phyloP scores from a whole-genome alignment of 805 yeast genomes.

The Candida stauntonica region DNA sequence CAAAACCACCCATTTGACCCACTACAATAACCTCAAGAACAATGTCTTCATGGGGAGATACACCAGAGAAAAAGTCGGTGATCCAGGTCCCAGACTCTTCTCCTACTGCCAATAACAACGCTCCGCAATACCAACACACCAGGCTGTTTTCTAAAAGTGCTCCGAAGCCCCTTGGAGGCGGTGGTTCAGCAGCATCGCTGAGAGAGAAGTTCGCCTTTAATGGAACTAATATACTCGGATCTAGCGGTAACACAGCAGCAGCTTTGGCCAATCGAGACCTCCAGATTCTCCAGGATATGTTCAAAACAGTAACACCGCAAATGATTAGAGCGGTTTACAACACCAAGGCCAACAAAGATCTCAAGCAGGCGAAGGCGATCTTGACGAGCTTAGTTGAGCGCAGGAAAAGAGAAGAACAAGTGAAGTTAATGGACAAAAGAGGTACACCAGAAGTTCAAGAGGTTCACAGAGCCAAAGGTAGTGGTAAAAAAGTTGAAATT shows the following conservation, averaged over 20 bases:
- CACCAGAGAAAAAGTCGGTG: conserved; percentile 26
- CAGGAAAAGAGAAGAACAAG: conserved; percentile 23
- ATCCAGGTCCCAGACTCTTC: conserved; percentile 52
- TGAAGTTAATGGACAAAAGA: conserved; percentile 6
- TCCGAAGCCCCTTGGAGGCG: conserved; percentile 7
- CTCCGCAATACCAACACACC: conserved; percentile 14
- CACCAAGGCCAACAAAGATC: conserved; percentile 32
- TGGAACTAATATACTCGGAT: conserved; percentile 23
- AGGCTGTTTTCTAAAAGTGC: conserved; percentile 12
- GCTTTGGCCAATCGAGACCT: conserved; percentile 20
- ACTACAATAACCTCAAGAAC: too few species aligned
- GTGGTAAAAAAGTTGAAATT: conserved; percentile 9
- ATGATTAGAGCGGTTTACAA: conserved; percentile 36
- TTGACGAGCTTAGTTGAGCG: conserved; percentile 29
- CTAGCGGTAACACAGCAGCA: conserved; percentile 7
- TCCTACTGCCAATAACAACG: conserved; percentile 29
- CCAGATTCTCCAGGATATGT: conserved; percentile 26
- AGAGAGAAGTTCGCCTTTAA: conserved; percentile 42
- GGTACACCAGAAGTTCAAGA: background rate
- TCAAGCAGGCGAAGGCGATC: conserved; percentile 31
- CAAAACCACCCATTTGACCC: too few species aligned
- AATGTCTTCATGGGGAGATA: conserved; percentile 15
- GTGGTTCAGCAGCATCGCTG: conserved; percentile 19
- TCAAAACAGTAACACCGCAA: conserved; percentile 30
- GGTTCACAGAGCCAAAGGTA: background rate